These are phyloP conservation scores for Clarireedia hainanense DNA, from an alignment of 2,329 filamentous ascomycete genomes.

Conservation along the genomic window DNA sequence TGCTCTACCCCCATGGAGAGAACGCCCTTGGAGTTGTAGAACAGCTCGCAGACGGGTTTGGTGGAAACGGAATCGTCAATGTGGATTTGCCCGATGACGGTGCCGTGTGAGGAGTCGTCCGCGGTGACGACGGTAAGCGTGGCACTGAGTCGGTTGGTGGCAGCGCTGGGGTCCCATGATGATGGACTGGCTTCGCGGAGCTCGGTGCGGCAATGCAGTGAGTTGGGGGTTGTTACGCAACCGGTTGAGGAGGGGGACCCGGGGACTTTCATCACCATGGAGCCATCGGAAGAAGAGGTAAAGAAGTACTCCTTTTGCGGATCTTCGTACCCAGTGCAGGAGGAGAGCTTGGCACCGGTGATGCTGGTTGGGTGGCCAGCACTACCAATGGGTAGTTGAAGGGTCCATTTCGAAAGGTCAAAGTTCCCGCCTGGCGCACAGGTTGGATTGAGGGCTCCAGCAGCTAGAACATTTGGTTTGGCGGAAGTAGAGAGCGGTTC, in stretches of 20 bases:
- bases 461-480: background rate
- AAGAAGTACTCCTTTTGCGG: constrained; percentile 29
- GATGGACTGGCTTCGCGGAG: constrained; percentile 32
- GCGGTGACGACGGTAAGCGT: constrained; percentile 27
- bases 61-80: constrained; percentile 31
- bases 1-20: constrained; percentile 34
- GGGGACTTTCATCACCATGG: constrained; percentile 34
- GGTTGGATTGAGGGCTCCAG: constrained; percentile 7
- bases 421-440: constrained; percentile 29
- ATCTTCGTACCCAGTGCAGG: constrained; percentile 31
- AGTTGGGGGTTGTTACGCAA: constrained; percentile 35
- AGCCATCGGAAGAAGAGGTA: constrained; percentile 28
- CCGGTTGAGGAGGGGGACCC: constrained; percentile 27
- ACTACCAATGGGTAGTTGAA: constrained; percentile 34
- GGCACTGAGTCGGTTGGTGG: constrained; percentile 30
- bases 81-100: constrained; percentile 35
- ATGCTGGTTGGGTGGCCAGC: constrained; percentile 27
- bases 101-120: constrained; percentile 31
- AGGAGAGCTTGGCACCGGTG: constrained; percentile 26
- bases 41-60: constrained; percentile 36
- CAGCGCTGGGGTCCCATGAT: constrained; percentile 29
- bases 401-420: constrained; percentile 29
- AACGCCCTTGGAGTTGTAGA: constrained; percentile 30
- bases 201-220: constrained; percentile 36
- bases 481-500: background rate